Base-by-base conservation (phyloP, 805 yeast species). In the Monosporozyma unispora region DNA sequence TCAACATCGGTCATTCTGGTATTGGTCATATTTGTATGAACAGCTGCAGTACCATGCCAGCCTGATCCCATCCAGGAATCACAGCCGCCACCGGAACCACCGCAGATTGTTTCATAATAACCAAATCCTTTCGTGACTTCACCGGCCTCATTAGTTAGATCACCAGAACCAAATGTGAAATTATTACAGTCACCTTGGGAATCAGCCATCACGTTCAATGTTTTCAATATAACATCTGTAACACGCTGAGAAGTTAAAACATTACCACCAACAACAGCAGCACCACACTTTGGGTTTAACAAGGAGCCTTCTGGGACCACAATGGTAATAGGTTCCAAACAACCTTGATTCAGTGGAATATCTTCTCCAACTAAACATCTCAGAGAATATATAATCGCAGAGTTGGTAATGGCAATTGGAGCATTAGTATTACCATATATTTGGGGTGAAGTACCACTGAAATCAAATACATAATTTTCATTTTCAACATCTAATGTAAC, bases 151-250 rank as follows among this genome's bases (percentile, higher is more conserved):
- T 66, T 70, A 50, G 77, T 76, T 44, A 88, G 91, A 54, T 82
- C 87, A 53, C 83, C 87, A 25, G 77, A 79, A 22, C 97, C 97
- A 71, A 90, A 91, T 0, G 96, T 90, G 57, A 91, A 79, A 68
- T 91, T 93, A 68, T 93, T 91, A 66, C 96, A 87, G 52, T 93
- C 89, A 41, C 97, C 96, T 68, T 91, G 98, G 1, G 97, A 89
- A 55, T 89, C 96, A 2, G 97, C 97, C 71, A 88, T 85, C 4
- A 89, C 88, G 52, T 78, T 75, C 64, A 93, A 89, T 0, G 98
- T 93, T 58, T 82, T 83, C 60, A 91, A 72, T 39, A 93, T 79
- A 2, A 86, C 91, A 67, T 90, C 97, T 0, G 96, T 89, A 44
- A 93, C 81, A 57, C 97, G 76, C 67, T 93, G 98, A 1, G 96